phyloP scores from a whole-genome alignment of 257 asterid species.

The Primulina huaijiensis region DNA sequence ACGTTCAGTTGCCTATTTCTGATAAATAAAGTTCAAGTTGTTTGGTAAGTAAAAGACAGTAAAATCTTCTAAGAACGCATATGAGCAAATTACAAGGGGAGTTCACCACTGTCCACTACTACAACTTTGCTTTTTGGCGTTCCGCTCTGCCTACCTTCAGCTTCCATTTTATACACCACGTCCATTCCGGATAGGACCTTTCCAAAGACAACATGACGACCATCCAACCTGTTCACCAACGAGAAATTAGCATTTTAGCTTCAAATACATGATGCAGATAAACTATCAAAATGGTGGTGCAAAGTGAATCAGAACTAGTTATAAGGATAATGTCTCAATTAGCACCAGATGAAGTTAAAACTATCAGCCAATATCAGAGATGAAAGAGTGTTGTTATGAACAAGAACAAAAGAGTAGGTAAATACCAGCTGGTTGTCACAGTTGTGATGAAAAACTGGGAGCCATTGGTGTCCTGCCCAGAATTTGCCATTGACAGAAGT shows the following conservation, averaged over 20 bases:
- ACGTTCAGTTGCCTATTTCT: not conserved
- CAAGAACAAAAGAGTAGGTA: not conserved
- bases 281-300: not conserved
- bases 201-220: slow-evolving; percentile 86
- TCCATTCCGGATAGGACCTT: slow-evolving; percentile 96
- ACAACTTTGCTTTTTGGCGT: slow-evolving; percentile 77
- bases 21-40: not conserved
- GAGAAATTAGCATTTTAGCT: not conserved
- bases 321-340: not conserved
- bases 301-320: not conserved
- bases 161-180: slow-evolving; percentile 89
- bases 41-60: not conserved
- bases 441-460: slow-evolving; percentile 99
- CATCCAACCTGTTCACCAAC: slow-evolving; percentile 66
- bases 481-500: slow-evolving; percentile 84
- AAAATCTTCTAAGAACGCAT: not conserved
- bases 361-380: not conserved
- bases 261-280: not conserved
- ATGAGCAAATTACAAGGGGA: slow-evolving; percentile 40
- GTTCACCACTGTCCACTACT: slow-evolving; percentile 80
- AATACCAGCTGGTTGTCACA: slow-evolving; percentile 94
- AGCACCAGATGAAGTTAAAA: not conserved
- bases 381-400: not conserved
- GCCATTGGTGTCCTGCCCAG: slow-evolving; percentile 85
- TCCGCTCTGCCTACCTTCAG: slow-evolving; percentile 87